These are phyloP conservation scores for Botrytis medusae DNA, from an alignment of 2,329 filamentous ascomycete genomes.

Conservation along the genomic window DNA sequence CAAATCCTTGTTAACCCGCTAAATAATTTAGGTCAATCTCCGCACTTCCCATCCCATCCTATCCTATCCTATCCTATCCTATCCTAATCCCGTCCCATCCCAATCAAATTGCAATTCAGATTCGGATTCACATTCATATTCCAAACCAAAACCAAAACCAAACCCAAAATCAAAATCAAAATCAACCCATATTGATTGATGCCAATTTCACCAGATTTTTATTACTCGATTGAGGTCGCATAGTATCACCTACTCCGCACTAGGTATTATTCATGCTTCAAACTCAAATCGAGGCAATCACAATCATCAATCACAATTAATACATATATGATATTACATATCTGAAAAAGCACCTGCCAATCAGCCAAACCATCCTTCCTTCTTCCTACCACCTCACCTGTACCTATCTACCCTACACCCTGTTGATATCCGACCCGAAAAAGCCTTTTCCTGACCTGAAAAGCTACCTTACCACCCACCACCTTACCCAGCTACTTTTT, in stretches of 20 bases:
- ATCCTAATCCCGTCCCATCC: not conserved
- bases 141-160: not conserved
- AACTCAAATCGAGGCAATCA: not conserved
- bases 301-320: not conserved
- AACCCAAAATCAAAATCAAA: not conserved
- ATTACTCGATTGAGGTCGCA: not conserved
- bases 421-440: slow-evolving; percentile 8
- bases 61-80: not conserved
- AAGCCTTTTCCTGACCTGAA: not conserved
- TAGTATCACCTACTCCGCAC: not conserved
- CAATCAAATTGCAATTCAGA: not conserved
- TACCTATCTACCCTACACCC: not conserved
- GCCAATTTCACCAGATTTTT: not conserved
- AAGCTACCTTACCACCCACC: not conserved
- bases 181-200: not conserved
- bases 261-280: not conserved
- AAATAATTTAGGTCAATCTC: slow-evolving; percentile 2
- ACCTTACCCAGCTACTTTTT: not conserved
- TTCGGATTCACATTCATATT: not conserved
- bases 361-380: not conserved
- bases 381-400: not conserved
- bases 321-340: not conserved
- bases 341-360: too few relatives aligned
- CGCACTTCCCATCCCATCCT: slow-evolving; percentile 1
- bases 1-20: slow-evolving; percentile 10